Conservation (phyloP, 345 rosid species). For the Carallia brachiata region DNA sequence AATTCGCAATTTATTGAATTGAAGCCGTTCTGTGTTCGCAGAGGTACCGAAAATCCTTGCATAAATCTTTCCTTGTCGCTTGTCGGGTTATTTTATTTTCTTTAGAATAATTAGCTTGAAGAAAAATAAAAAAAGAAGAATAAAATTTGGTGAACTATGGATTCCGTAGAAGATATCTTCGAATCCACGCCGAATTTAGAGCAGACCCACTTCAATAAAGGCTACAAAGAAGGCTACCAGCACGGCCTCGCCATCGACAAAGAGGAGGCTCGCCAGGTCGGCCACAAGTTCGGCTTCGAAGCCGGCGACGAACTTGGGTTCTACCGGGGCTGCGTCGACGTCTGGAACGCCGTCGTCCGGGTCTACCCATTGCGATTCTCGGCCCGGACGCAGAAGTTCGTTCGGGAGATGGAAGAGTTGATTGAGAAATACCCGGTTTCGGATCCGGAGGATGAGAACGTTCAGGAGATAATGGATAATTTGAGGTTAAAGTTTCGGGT, state of each 20-base stretch:
- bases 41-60: too few relatives aligned
- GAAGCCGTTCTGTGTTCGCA: too few relatives aligned
- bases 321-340: conserved; percentile 68
- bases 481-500: conserved; percentile 68
- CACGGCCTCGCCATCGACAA: conserved; percentile 53
- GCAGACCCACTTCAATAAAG: conserved; percentile 54
- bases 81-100: too few relatives aligned
- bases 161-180: conserved; percentile 44
- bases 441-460: conserved; percentile 66
- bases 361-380: conserved; percentile 50
- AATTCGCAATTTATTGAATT: too few relatives aligned
- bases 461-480: conserved; percentile 54
- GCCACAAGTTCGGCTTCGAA: conserved; percentile 62
- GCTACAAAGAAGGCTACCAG: conserved; percentile 39
- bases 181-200: conserved; percentile 56
- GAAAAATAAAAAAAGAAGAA: too few relatives aligned
- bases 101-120: too few relatives aligned
- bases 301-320: conserved; percentile 79
- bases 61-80: too few relatives aligned
- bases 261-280: conserved; percentile 63
- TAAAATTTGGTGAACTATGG: not conserved
- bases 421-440: conserved; percentile 47
- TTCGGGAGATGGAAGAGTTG: conserved; percentile 56
- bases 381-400: conserved; percentile 47
- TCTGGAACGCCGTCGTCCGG: conserved; percentile 60